Evolutionary conservation across 306 rosid genomes (phyloP), one percentile per base, ranked within the genome.

Genomic region (Boehmeria nivea): DNA sequence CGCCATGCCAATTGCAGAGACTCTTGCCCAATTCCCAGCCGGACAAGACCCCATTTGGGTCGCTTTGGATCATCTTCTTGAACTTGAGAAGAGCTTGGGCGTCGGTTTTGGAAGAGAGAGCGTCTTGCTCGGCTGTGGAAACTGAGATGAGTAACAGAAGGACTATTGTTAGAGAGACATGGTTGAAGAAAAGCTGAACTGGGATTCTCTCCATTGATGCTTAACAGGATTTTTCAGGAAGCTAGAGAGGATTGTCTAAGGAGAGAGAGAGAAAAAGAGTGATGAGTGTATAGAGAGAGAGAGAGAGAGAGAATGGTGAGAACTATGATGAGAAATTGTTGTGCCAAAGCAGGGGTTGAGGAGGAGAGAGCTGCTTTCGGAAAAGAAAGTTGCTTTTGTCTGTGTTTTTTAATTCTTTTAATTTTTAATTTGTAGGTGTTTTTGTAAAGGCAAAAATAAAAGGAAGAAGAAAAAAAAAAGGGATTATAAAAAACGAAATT

Each of bases 1-100:
- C 70, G 36, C 98, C 98, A 65, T 69, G 34, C 98, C 98, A 90
- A 43, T 56, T 76, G 83, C 98, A 90, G 48, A 86, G 83, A 33
- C 69, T 79, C 33, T 39, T 80, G 8, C 28, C 70, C 22, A 55
- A 68, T 66, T 82, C 66, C 98, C 98, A 90, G 39, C 69, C 67
- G 45, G 89, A 76, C 49, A 90, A 57, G 18, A 71, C 77, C 55
- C 82, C 82, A 57, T 46, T 69, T 15, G 90, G 88, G 71, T 90
- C 98, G 40, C 75, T 80, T 36, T 71, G 71, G 47, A 90, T 68
- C 78, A 67, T 63, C 64, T 77, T 81, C 73, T 82, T 90, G 78
- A 90, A 84, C 70, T 42, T 58, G 11, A 90, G 77, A 63, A 90
- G 95, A 46, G 85, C 82, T 33, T 70, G 66, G 10, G 78, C 94